Conservation (phyloP, 768 basidiomycete species). For the Agrocybe praecox region DNA sequence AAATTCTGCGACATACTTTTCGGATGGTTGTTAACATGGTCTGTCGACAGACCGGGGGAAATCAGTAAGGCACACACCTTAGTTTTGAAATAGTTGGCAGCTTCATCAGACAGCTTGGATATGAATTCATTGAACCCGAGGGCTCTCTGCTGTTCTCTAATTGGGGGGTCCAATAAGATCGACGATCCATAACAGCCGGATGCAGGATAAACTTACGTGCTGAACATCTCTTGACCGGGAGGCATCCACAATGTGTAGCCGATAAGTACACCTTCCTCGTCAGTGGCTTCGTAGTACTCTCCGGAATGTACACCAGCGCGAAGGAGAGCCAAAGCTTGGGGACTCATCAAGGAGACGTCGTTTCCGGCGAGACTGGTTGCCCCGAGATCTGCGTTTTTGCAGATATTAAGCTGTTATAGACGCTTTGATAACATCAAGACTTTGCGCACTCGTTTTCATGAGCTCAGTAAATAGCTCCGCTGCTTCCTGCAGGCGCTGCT, state of each 20-base stretch:
- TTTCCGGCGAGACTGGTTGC: conserved; percentile 27
- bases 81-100: conserved; percentile 24
- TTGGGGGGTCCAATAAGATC: background rate
- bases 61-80: conserved; percentile 13
- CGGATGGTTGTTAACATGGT: background rate
- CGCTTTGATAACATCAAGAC: background rate
- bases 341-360: conserved; percentile 22
- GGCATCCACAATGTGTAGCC: conserved; percentile 34
- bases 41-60: background rate
- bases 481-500: conserved; percentile 16
- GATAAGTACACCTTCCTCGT: conserved; percentile 21
- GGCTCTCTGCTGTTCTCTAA: conserved; percentile 25
- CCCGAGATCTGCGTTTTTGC: conserved; percentile 20
- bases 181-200: background rate
- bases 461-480: conserved; percentile 21
- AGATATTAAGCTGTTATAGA: background rate
- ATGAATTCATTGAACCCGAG: conserved; percentile 29
- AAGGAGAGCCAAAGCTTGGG: conserved; percentile 24
- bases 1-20: background rate
- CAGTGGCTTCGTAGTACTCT: conserved; percentile 29
- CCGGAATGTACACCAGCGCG: conserved; percentile 25
- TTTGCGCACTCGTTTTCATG: conserved; percentile 21
- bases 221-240: conserved; percentile 30
- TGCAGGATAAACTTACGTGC: conserved; percentile 22
- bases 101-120: conserved; percentile 20